A percentile compares a stretch with the other conserved stretches of the same genome.
Conservation (phyloP, 768 basidiomycete species). For the Coprinopsis marcescibilis region DNA sequence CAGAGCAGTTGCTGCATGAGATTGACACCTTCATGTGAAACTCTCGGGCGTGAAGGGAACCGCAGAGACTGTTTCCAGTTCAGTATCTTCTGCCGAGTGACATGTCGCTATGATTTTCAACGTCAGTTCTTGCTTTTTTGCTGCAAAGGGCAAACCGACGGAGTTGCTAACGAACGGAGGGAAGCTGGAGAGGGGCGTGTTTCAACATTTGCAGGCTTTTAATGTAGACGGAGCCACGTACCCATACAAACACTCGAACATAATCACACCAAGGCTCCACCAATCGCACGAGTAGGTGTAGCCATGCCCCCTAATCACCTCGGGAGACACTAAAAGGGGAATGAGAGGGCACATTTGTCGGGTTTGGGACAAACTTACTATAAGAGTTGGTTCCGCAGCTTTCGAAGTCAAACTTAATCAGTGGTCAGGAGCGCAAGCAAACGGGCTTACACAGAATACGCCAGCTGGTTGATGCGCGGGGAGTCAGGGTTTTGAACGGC, state of each 20-base stretch:
- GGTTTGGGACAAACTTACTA: slow-evolving; percentile 46
- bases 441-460: slow-evolving; percentile 76
- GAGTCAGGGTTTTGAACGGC: slow-evolving; percentile 13
- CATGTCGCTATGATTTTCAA: slow-evolving; percentile 58
- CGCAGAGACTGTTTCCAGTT: slow-evolving; percentile 89
- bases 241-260: slow-evolving; percentile 94
- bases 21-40: slow-evolving; percentile 83
- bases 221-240: slow-evolving; percentile 30
- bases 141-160: slow-evolving; percentile 38
- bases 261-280: slow-evolving; percentile 98
- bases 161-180: slow-evolving; percentile 96
- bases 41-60: slow-evolving; percentile 77
- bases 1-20: slow-evolving; percentile 88
- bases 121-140: slow-evolving; percentile 10
- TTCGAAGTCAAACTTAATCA: slow-evolving; percentile 17
- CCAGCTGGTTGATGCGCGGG: slow-evolving; percentile 46
- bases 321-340: slow-evolving; percentile 68
- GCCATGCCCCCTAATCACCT: slow-evolving; percentile 86
- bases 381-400: slow-evolving; percentile 86
- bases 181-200: slow-evolving; percentile 46
- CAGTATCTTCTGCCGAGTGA: slow-evolving; percentile 94
- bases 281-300: slow-evolving; percentile 95
- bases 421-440: slow-evolving; percentile 12
- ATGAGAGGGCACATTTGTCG: slow-evolving; percentile 14
- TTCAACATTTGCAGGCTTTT: slow-evolving; percentile 12